Percentiles rank a stretch among this genome's conserved stretches.
Conservation (phyloP, 1,284 basidiomycete genomes). For the Ustanciosporium gigantosporum region DNA sequence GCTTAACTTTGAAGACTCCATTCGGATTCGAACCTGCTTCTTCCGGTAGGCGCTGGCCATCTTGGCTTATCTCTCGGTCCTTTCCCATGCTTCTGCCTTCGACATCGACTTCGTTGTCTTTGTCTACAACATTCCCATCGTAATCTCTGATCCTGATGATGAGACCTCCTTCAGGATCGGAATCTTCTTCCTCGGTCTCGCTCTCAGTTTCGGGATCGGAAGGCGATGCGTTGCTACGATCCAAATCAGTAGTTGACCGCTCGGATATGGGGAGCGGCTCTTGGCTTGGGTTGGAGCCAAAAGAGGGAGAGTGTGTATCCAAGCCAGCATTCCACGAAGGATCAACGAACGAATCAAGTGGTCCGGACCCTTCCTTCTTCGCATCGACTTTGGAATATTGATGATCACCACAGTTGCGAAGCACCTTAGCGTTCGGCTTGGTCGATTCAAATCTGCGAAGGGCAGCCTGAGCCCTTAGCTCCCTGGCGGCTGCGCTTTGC, state of each 20-base stretch:
- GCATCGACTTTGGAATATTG: too few relatives aligned
- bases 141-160: neutral
- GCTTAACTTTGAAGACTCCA: conserved; percentile 14
- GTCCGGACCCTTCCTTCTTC: neutral
- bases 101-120: neutral
- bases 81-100: neutral
- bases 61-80: neutral
- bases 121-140: neutral
- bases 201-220: neutral
- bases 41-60: neutral
- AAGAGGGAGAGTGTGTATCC: neutral
- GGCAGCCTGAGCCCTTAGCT: conserved; percentile 37
- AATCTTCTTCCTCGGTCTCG: neutral
- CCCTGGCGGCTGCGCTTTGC: conserved; percentile 22
- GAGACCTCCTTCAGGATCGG: neutral
- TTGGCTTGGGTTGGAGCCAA: neutral
- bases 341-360: neutral
- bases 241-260: neutral
- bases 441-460: conserved; percentile 10
- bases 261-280: neutral
- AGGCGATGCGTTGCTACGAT: too few relatives aligned
- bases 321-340: neutral
- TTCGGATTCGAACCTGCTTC: neutral
- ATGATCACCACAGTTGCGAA: too few relatives aligned
- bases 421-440: neutral